A percentile compares a stretch with the other conserved stretches of the same genome.
Conservation (phyloP, 2,329 filamentous ascomycete species). For the Claviceps pazoutovae region DNA sequence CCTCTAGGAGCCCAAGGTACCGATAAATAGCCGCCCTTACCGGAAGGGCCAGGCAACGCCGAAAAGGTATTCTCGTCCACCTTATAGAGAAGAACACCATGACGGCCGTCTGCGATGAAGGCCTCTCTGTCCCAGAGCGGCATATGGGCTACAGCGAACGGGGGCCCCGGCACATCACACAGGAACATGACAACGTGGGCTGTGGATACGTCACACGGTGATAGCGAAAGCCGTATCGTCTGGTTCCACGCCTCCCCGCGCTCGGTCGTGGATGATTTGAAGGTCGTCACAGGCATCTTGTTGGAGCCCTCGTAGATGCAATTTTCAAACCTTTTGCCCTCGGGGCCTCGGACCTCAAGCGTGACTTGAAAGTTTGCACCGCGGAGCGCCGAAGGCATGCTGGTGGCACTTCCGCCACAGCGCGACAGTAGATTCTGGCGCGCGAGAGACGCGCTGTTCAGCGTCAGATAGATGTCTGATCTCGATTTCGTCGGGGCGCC, state of each 20-base stretch:
- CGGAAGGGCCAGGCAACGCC: slow-evolving; percentile 43
- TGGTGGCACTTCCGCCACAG: slow-evolving; percentile 58
- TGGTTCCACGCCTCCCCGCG: slow-evolving; percentile 77
- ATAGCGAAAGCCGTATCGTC: slow-evolving; percentile 68
- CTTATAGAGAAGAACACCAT: slow-evolving; percentile 71
- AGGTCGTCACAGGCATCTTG: slow-evolving; percentile 62
- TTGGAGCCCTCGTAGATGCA: slow-evolving; percentile 85
- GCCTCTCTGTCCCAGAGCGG: slow-evolving; percentile 87
- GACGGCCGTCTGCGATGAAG: slow-evolving; percentile 74
- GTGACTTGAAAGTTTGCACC: slow-evolving; percentile 75
- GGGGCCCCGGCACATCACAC: slow-evolving; percentile 71
- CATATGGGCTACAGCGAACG: slow-evolving; percentile 85
- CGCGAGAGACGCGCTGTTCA: slow-evolving; percentile 65
- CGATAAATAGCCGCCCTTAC: slow-evolving; percentile 75
- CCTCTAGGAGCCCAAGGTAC: slow-evolving; percentile 64
- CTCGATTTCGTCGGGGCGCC: slow-evolving; percentile 76
- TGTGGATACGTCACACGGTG: slow-evolving; percentile 64
- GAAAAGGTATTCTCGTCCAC: slow-evolving; percentile 82
- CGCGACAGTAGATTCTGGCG: slow-evolving; percentile 58
- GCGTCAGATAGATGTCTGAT: slow-evolving; percentile 88
- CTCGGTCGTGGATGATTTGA: slow-evolving; percentile 72
- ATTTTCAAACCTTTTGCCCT: slow-evolving; percentile 70
- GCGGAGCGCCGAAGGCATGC: slow-evolving; percentile 46
- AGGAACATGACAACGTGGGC: slow-evolving; percentile 84
- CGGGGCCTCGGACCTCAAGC: slow-evolving; percentile 68